Percentiles rank a stretch among this genome's conserved stretches.
phyloP scores from a whole-genome alignment of 1,139 yeast species.

The Zygosaccharomyces sapae region DNA sequence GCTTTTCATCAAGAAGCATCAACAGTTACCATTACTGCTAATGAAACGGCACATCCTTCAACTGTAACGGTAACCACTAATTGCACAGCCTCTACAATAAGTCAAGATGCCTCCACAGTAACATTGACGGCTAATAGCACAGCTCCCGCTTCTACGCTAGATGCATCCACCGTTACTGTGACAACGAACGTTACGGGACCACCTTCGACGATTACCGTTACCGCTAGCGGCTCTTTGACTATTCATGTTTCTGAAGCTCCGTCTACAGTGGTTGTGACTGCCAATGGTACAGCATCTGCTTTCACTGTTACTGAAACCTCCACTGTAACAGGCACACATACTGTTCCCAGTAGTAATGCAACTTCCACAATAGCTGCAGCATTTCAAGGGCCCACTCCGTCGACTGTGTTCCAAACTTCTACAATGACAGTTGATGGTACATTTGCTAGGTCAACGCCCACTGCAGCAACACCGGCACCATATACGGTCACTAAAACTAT shows the following conservation, averaged over 20 bases:
- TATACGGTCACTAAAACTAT: neutral
- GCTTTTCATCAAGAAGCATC: neutral
- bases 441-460: neutral
- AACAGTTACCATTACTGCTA: neutral
- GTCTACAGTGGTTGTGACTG: neutral
- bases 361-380: neutral
- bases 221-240: neutral
- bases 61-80: neutral
- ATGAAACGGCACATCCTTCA: neutral
- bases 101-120: neutral
- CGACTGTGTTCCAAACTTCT: neutral
- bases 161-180: constrained; percentile 2
- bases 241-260: neutral
- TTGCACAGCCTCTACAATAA: neutral
- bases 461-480: neutral
- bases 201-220: neutral
- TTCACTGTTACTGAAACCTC: neutral
- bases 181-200: neutral
- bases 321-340: neutral
- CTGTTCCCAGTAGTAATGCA: neutral
- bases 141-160: neutral
- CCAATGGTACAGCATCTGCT: neutral
- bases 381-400: neutral
- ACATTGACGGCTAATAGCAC: neutral
- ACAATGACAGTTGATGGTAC: neutral